phyloP scores from a whole-genome alignment of 352 stramenopile genomes.

The Globisporangium orthogonon region DNA sequence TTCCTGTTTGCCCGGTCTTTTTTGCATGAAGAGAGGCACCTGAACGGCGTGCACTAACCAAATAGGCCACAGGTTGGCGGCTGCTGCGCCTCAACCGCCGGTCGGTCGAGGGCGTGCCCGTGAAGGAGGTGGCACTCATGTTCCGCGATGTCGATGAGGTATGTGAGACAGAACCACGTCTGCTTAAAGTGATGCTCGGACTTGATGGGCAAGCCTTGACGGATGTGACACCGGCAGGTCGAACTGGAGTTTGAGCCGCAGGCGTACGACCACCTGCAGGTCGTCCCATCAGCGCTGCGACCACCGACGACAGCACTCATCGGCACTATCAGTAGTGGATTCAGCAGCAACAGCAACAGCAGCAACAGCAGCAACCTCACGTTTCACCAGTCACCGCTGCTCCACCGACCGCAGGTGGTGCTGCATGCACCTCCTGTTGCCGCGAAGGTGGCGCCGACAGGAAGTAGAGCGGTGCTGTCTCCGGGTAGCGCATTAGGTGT shows the following conservation, averaged over 20 bases:
- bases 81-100: constrained; percentile 32
- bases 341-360: not conserved
- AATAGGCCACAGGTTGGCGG: constrained; percentile 25
- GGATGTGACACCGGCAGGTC: constrained; percentile 1
- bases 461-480: not conserved
- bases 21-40: too few relatives aligned
- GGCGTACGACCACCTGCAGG: not conserved
- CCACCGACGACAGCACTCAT: not conserved
- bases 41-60: too few relatives aligned
- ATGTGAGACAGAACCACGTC: not conserved
- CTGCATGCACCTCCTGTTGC: not conserved
- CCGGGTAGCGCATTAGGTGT: not conserved
- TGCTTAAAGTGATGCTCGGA: not conserved
- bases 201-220: not conserved
- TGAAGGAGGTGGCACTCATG: constrained; percentile 33
- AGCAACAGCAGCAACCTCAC: not conserved
- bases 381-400: not conserved
- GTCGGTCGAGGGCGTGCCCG: constrained; percentile 20
- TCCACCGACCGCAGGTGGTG: not conserved
- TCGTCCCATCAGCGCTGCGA: too few relatives aligned
- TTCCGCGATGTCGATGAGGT: constrained; percentile 27
- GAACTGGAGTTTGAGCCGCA: constrained; percentile 9
- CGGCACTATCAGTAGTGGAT: not conserved
- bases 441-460: not conserved
- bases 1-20: not conserved